Evolutionary conservation across 2,329 filamentous ascomycete species (phyloP), one percentile per base, ranked within the genome.

Genomic region (Davidsoniella virescens): DNA sequence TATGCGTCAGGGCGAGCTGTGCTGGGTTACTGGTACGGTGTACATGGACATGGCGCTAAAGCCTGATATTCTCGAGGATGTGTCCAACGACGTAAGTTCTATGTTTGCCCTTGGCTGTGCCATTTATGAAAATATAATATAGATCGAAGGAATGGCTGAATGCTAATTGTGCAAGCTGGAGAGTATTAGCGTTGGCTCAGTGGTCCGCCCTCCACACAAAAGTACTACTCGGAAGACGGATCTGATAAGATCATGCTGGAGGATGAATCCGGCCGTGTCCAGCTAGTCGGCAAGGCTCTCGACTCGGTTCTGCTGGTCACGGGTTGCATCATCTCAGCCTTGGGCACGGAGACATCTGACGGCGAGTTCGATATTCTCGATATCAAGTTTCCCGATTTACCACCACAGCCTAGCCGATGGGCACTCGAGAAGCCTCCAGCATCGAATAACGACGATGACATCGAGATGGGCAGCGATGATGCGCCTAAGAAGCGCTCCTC

Each of bases 21-120:
- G 90, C 67, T 98, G 90, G 87, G 84, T 98, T 14, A 75, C 82
- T 0, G 92, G 93, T 14, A 98, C 92, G 0, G 79, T 96, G 29
- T 98, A 94, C 64, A 94, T 96, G 83, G 87, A 96, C 56, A 88
- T 98, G 86, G 78, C 84, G 2, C 65, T 95, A 59, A 98, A 98
- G 67, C 92, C 93, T 1, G 94, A 93, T 61, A 90, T 98, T 62
- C 69, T 98, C 33, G 88, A 95, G 53, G 92, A 98, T 59, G 84
- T 98, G 40, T 83, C 85, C 39, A 94, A 93, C 65, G 90, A 95
- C 64, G 85, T 88, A 67, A 55, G 75, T 66, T 10, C 8, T 18
- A 56, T 5, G 4, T 75, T 64, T 33, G 29, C 9, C 29, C 20
- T 23, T 33, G 29, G 29, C 29, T 33, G 29, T 33, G 12, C 14